Conservation (phyloP, 78 protist genomes). For the Trichosphaerium sp. region DNA sequence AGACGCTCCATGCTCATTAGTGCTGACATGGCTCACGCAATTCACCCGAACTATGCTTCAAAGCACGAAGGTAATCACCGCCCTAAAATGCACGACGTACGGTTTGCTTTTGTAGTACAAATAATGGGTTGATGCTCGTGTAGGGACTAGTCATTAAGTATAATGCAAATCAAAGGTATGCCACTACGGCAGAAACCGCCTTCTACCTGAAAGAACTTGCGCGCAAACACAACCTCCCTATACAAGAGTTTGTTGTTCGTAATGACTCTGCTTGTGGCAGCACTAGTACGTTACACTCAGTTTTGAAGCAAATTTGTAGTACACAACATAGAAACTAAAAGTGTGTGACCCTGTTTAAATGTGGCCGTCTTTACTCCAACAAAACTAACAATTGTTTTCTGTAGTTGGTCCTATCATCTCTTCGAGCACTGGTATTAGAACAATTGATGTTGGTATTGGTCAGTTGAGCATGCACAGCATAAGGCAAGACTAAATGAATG, state of each 20-base stretch:
- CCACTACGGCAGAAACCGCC: slow-evolving; percentile 58
- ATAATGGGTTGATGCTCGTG: too few relatives aligned
- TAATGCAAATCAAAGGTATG: slow-evolving; percentile 88
- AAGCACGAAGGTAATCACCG: slow-evolving; percentile 79
- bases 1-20: slow-evolving; percentile 67
- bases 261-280: slow-evolving; percentile 89
- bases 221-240: slow-evolving; percentile 34
- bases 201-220: slow-evolving; percentile 51
- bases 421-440: slow-evolving; percentile 47
- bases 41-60: slow-evolving; percentile 88
- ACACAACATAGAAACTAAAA: slow-evolving; percentile 17
- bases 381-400: not conserved
- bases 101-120: slow-evolving; percentile 36
- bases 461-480: slow-evolving; percentile 89
- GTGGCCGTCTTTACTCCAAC: not conserved
- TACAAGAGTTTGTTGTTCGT: slow-evolving; percentile 79
- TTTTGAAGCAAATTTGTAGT: slow-evolving; percentile 12
- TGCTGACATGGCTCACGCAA: slow-evolving; percentile 93
- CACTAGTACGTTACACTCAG: slow-evolving; percentile 86
- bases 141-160: slow-evolving; percentile 67
- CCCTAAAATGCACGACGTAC: slow-evolving; percentile 79
- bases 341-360: not conserved
- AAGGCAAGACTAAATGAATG: slow-evolving; percentile 63
- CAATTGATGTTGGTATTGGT: slow-evolving; percentile 86
- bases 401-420: slow-evolving; percentile 63